These are phyloP conservation scores for Jamesozyma lodderae DNA, from an alignment of 805 yeast genomes.

Conservation along the genomic window DNA sequence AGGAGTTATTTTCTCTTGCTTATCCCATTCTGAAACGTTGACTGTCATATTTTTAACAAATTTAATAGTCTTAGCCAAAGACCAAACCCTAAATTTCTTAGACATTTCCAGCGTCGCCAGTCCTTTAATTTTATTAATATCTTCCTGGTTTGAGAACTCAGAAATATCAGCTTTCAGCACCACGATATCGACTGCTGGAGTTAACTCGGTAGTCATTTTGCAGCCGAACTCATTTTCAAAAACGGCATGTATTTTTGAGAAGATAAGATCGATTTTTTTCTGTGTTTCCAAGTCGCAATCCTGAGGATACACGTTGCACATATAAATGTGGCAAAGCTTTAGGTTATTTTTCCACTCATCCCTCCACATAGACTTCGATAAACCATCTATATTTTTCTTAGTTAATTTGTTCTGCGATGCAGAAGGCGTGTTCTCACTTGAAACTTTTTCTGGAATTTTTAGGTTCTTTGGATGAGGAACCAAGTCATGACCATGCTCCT, in stretches of 20 bases:
- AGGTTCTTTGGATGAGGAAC: background rate
- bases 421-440: background rate
- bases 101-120: background rate
- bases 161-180: slow-evolving; percentile 4
- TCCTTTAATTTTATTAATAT: background rate
- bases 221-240: slow-evolving; percentile 7
- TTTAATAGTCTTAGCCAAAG: slow-evolving; percentile 8
- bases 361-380: slow-evolving; percentile 3
- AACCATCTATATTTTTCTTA: background rate
- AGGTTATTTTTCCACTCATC: slow-evolving; percentile 3
- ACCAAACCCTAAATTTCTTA: slow-evolving; percentile 16
- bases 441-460: no score
- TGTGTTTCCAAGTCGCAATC: background rate
- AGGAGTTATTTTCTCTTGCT: background rate
- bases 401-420: background rate
- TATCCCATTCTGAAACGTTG: background rate
- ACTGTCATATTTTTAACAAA: slow-evolving; percentile 15
- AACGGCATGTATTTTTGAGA: slow-evolving; percentile 5
- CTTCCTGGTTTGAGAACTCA: slow-evolving; percentile 1
- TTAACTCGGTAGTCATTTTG: slow-evolving; percentile 4
- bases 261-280: background rate
- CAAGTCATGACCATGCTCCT: background rate
- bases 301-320: slow-evolving; percentile 1
- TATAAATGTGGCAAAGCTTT: background rate
- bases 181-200: slow-evolving; percentile 4